Base-by-base conservation (phyloP, 148 eudicot species). In the Rheum nobile region DNA sequence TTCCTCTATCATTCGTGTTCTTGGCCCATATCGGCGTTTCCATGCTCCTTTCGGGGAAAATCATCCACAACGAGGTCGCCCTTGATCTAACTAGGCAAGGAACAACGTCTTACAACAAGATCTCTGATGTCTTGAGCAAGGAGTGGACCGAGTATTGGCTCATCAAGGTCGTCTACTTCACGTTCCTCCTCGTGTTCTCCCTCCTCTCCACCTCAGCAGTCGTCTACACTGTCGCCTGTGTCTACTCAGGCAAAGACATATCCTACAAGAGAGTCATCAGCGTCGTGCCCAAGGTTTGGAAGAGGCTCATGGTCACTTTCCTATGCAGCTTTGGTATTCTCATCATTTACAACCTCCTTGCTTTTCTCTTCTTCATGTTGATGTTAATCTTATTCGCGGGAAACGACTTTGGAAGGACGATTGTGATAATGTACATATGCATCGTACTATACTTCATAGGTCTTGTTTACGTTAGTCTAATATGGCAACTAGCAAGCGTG, bases 401-500 rank as follows among this genome's bases (percentile, higher is more conserved):
- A 38, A 78, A 47, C 32, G 37, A 32, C 43, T 0, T 68, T 31
- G 55, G 47, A 2, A 35, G 28, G 52, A 0, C 76, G 28, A 9
- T 26, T 1, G 6, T 13, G 67, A 16, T 39, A 31, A 61, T 72
- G 1, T 4, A 19, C 16, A 14, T 70, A 22, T 22, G 74, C 13
- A 5, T 41, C 16, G 0, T 77, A n/a, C 0, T 75, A 0, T 86
- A 82, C 63, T 48, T 84, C 0, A 1, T 86, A 7, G 87, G 87
- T 11, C 79, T 88, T 19, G 76, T 80, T 1, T 82, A 85, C 24
- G 68, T 84, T 17, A 80, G 83, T 57, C 74, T 82, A 0, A 71
- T 79, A 73, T 88, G 89, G 91, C 87, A 85, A 61, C 52, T 88
- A 69, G 91, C 89, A 0, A 75, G 82, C 67, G 87, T 85, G 13